Conservation (phyloP, 768 basidiomycete species). For the Lactarius hatsudake region DNA sequence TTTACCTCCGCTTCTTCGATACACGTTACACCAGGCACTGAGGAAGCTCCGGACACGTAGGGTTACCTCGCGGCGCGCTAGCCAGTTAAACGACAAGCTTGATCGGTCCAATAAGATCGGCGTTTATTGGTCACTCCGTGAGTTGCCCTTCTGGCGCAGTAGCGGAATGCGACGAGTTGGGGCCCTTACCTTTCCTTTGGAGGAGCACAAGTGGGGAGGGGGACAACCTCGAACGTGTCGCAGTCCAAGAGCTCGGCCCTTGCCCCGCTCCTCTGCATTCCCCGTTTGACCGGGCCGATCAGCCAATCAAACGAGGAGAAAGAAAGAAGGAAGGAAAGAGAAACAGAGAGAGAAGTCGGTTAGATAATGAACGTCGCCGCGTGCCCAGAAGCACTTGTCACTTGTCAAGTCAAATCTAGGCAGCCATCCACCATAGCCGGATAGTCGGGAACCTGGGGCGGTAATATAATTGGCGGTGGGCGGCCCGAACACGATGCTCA, state of each 20-base stretch:
- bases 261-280: background rate
- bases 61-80: background rate
- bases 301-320: background rate
- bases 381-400: slow-evolving; percentile 12
- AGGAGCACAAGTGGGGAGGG: background rate
- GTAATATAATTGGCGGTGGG: background rate
- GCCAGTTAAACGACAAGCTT: slow-evolving; percentile 8
- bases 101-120: background rate
- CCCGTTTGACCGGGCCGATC: slow-evolving; percentile 20
- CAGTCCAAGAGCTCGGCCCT: background rate
- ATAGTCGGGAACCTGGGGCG: background rate
- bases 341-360: slow-evolving; percentile 1
- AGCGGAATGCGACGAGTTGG: background rate
- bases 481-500: slow-evolving; percentile 17
- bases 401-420: slow-evolving; percentile 17
- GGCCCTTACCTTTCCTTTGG: background rate
- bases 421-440: background rate
- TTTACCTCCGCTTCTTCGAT: slow-evolving; percentile 3
- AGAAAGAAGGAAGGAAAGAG: background rate
- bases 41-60: slow-evolving; percentile 7
- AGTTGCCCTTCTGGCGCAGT: background rate
- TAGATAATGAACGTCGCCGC: slow-evolving; percentile 7
- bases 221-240: background rate
- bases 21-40: slow-evolving; percentile 10
- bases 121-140: background rate